Percentiles rank a stretch among this genome's conserved stretches.
Conservation (phyloP, 139 green algal species). For the Edaphochlamys debaryana region DNA sequence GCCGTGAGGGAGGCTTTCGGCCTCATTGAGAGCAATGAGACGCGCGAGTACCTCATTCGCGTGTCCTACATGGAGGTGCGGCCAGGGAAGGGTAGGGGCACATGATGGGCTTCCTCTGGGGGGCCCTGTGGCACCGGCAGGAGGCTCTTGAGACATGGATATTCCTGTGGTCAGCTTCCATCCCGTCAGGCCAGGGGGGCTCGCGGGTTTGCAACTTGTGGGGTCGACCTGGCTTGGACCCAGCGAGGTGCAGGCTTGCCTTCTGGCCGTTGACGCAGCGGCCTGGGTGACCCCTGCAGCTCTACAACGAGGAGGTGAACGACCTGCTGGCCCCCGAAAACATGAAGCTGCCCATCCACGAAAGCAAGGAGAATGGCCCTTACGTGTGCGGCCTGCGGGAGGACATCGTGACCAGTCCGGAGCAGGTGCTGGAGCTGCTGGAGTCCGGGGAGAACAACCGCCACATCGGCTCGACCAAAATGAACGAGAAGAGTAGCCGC, state of each 20-base stretch:
- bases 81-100: too few relatives aligned
- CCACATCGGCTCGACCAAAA: constrained; percentile 95
- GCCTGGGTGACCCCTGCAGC: too few relatives aligned
- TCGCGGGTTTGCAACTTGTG: too few relatives aligned
- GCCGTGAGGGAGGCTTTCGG: constrained; percentile 79
- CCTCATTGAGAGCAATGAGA: constrained; percentile 67
- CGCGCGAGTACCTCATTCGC: constrained; percentile 92
- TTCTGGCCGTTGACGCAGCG: too few relatives aligned
- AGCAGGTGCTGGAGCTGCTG: constrained; percentile 87
- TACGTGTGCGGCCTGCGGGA: constrained; percentile 94
- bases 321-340: constrained; percentile 90
- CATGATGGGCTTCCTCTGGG: too few relatives aligned
- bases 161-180: too few relatives aligned
- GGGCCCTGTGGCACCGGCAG: too few relatives aligned
- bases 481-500: constrained; percentile 92
- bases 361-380: constrained; percentile 85
- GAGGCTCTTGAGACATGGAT: too few relatives aligned
- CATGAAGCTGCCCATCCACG: constrained; percentile 86
- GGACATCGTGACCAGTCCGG: constrained; percentile 88
- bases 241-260: too few relatives aligned
- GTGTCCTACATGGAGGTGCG: constrained; percentile 97
- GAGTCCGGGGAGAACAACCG: constrained; percentile 78
- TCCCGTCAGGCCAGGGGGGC: too few relatives aligned
- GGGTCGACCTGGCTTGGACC: too few relatives aligned
- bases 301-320: constrained; percentile 99